These are phyloP conservation scores for Blastocystis sp. DNA, from an alignment of 352 stramenopile genomes.

Conservation along the genomic window DNA sequence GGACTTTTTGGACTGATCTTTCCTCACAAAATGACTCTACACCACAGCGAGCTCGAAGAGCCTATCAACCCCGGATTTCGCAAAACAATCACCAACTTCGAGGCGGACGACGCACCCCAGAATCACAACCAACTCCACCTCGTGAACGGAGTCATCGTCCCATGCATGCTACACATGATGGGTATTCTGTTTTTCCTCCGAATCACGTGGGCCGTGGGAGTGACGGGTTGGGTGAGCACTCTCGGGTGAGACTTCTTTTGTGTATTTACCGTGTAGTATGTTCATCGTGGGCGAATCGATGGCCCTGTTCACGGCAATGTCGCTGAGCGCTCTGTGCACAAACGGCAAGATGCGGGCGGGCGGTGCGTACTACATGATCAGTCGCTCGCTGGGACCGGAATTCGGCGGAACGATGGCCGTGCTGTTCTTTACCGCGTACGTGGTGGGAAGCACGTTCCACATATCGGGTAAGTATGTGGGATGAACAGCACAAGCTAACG, in stretches of 20 bases:
- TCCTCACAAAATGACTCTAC: neutral
- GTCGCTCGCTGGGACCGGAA: conserved; percentile 75
- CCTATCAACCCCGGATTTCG: conserved; percentile 3
- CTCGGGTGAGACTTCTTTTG: conserved; percentile 75
- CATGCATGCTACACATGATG: conserved; percentile 81
- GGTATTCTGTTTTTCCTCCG: conserved; percentile 81
- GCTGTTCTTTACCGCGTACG: conserved; percentile 78
- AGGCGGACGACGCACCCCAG: conserved; percentile 24
- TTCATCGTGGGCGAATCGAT: conserved; percentile 74
- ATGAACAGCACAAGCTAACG: conserved; percentile 72
- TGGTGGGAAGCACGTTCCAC: conserved; percentile 76
- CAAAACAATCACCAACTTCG: conserved; percentile 48
- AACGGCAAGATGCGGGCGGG: conserved; percentile 78
- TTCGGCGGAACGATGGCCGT: conserved; percentile 78
- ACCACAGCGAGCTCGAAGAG: conserved; percentile 41
- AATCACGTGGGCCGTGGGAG: conserved; percentile 77
- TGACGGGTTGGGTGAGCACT: conserved; percentile 78
- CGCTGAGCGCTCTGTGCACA: conserved; percentile 77
- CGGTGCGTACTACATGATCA: conserved; percentile 73
- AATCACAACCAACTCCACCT: conserved; percentile 71
- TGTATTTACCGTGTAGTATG: conserved; percentile 69
- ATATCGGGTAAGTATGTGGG: neutral
- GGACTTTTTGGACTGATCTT: neutral
- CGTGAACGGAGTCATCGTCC: conserved; percentile 78
- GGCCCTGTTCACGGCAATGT: conserved; percentile 78